Conservation (phyloP, 352 stramenopile species). For the Phytophthora syringae region DNA sequence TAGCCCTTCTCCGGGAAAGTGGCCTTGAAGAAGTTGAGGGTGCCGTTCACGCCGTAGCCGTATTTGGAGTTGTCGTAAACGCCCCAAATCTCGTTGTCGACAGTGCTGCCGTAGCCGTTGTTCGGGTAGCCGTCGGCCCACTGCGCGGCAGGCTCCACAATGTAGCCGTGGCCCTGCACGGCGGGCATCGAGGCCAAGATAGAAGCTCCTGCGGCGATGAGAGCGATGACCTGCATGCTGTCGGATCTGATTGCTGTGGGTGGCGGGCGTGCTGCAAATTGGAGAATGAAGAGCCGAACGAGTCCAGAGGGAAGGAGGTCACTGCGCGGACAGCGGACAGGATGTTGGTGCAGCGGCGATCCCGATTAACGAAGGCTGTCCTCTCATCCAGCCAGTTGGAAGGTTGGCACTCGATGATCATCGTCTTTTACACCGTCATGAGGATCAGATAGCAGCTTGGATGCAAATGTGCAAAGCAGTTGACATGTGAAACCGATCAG, state of each 20-base stretch:
- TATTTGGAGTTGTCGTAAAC: slow-evolving; percentile 44
- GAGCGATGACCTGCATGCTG: slow-evolving; percentile 35
- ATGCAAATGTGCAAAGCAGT: too few species aligned
- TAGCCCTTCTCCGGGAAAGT: slow-evolving; percentile 45
- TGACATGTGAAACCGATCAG: too few species aligned
- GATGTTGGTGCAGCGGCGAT: slow-evolving; percentile 14
- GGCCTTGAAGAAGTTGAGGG: slow-evolving; percentile 44
- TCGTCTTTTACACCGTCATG: too few species aligned
- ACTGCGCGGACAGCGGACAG: slow-evolving; percentile 5
- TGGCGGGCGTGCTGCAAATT: slow-evolving; percentile 28
- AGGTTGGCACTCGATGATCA: too few species aligned
- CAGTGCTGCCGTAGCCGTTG: slow-evolving; percentile 59
- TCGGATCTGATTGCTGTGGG: slow-evolving; percentile 9
- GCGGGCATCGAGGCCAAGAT: slow-evolving; percentile 22
- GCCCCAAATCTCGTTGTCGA: slow-evolving; percentile 49
- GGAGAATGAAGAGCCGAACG: slow-evolving; percentile 9
- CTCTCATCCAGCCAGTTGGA: slow-evolving; percentile 14
- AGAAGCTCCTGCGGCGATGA: slow-evolving; percentile 34
- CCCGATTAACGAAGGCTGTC: slow-evolving; percentile 6
- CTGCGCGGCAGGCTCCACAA: slow-evolving; percentile 46
- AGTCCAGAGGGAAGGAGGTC: not conserved
- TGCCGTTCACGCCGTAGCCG: slow-evolving; percentile 47
- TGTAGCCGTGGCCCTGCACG: slow-evolving; percentile 44
- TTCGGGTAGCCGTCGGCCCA: slow-evolving; percentile 48
- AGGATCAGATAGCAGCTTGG: too few species aligned